Evolutionary conservation across 257 asterid genomes (phyloP), one percentile per base, ranked within the genome.

Genomic region (Apocynum venetum): DNA sequence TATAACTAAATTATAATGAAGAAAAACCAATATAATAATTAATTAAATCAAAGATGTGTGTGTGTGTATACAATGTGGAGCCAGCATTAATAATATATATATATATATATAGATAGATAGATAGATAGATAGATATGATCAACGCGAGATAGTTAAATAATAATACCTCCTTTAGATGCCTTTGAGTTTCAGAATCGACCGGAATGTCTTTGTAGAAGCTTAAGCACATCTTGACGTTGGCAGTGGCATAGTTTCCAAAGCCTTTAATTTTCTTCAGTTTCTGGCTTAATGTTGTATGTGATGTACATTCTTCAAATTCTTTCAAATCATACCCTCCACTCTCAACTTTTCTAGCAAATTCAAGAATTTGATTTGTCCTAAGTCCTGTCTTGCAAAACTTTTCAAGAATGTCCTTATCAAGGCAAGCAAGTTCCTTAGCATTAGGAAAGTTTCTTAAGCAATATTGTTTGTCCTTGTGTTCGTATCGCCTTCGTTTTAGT

Each of bases 151-250:
- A 25, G 31, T 25, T 25, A 25, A 25, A 25, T 25, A 25, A 25
- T 25, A 25, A 25, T 46, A 85, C 91, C 91, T 85, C 64, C 44
- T 82, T 3, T 66, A 89, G 43, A 63, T 87, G 91, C 76, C 83
- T 85, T 57, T 76, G 9, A 14, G 90, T 89, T 80, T 89, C 93
- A 0, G 83, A 74, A 59, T 89, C 93, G 17, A 81, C 25, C 1
- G 91, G 91, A 36, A 89, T 79, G 8, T 79, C 25, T 11, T 63
- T 41, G 52, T 87, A 89, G 65, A 83, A 70, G 2, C 93, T 90
- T 36, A 70, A 12, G 76, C 89, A 87, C 91, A 89, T 84, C 82
- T 83, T 78, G 19, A 85, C 66, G 64, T 88, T 89, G 53, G 88
- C 82, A 64, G 64, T 72, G 17, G 82, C 81, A 38, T 85, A 89